Base-by-base conservation (phyloP, 2,329 filamentous ascomycete genomes). In the Endoconidiophora polonica region DNA sequence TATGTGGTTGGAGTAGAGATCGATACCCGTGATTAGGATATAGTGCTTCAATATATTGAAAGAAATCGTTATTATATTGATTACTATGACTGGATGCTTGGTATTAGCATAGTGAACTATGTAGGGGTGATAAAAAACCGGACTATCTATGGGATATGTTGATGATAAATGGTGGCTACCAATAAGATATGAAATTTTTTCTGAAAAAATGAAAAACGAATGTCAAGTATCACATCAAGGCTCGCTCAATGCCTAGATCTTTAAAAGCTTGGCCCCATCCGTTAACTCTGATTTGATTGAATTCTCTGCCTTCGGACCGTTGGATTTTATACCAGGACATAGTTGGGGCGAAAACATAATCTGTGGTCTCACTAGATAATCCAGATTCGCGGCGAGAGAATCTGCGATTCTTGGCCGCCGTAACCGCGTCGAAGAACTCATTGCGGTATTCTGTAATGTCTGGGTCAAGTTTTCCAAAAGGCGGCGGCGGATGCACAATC, bases 401-500 rank as follows among this genome's bases (percentile, higher is more conserved):
- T 42, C 20, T 14, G 3, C 16, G n/a, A 29, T 20, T 9, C 26
- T 48, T 26, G 5, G 46, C 46, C 16, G 33, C 14, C 3, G 38
- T 42, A 16, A 50, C 44, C 39, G 44, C 39, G 44, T 38, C 44
- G 36, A 39, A 46, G 16, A 49, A 49, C n/a, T 33, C 6, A 3
- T 48, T 48, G 20, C 46, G 46, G 18, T 23, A 48, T 26, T 43
- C 38, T 43, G 39, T 14, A 14, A 10, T 3, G 10, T 5, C 18
- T 6, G 7, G 4, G 10, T 33, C 5, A 2, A 12, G 7, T 5
- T 43, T 33, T 33, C 29, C 40, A 50, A 47, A 23, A 14, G 46
- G 61, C 1, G 71, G 71, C 2, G 73, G 67, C 22, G 48, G 48
- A 5, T 50, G 48, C 23, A 50, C 43, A 50, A 45, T 24, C 22